Percentiles rank a stretch among this genome's conserved stretches.
Conservation (phyloP, 495 filamentous ascomycete species). For the Neurospora tetrasperma region DNA sequence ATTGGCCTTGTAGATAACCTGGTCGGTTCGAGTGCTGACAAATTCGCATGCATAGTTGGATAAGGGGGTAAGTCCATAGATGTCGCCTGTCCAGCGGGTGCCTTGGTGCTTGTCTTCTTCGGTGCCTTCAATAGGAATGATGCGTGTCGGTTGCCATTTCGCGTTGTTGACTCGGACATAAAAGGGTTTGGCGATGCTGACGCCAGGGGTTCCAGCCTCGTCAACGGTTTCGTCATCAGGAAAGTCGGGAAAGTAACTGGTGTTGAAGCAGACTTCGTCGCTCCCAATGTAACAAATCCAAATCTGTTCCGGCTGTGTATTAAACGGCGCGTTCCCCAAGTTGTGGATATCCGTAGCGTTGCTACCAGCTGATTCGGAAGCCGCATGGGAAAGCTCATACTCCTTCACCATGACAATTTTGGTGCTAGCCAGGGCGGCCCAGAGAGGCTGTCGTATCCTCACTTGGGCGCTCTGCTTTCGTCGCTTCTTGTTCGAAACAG, state of each 20-base stretch:
- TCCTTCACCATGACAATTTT: slow-evolving; percentile 91
- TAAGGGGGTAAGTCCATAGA: slow-evolving; percentile 77
- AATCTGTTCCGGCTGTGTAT: slow-evolving; percentile 60
- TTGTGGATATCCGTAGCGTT: slow-evolving; percentile 70
- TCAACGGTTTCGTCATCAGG: slow-evolving; percentile 11
- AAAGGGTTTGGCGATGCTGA: slow-evolving; percentile 64
- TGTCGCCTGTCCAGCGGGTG: slow-evolving; percentile 64
- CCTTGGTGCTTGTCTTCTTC: slow-evolving; percentile 37
- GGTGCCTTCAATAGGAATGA: slow-evolving; percentile 48
- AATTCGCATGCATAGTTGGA: slow-evolving; percentile 83
- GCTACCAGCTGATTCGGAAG: slow-evolving; percentile 61
- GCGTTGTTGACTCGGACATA: slow-evolving; percentile 84
- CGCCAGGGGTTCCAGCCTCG: slow-evolving; percentile 25
- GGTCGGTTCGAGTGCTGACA: slow-evolving; percentile 59
- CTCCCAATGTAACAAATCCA: slow-evolving; percentile 81
- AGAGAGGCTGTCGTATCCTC: slow-evolving; percentile 80
- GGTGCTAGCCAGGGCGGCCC: slow-evolving; percentile 87
- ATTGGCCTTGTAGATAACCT: slow-evolving; percentile 65
- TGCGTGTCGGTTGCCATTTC: slow-evolving; percentile 73
- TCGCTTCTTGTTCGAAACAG: slow-evolving; percentile 61
- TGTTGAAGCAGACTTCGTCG: slow-evolving; percentile 73
- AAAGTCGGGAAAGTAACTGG: slow-evolving; percentile 49
- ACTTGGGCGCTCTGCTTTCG: slow-evolving; percentile 83
- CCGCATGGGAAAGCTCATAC: slow-evolving; percentile 74
- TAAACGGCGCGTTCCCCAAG: slow-evolving; percentile 68